Conservation (phyloP, 192 early-diverging fungal genomes). For the Allomyces arbusculus region DNA sequence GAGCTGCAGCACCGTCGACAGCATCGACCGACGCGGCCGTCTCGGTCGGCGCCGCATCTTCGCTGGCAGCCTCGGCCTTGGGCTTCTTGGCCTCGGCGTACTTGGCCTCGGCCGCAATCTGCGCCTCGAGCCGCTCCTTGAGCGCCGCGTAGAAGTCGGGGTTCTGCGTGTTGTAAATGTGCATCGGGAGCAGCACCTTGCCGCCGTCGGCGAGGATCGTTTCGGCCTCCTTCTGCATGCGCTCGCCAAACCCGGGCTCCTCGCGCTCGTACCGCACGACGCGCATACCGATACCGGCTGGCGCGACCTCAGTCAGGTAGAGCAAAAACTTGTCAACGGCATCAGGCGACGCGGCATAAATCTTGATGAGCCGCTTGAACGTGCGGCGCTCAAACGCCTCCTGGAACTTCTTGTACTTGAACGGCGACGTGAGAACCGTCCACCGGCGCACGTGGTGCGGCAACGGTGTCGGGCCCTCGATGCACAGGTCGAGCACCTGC, state of each 20-base stretch:
- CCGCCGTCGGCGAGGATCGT: too few relatives aligned
- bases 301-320: constrained; percentile 63
- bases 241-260: not conserved
- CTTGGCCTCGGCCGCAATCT: too few relatives aligned
- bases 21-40: too few relatives aligned
- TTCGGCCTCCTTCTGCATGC: not conserved
- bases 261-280: constrained; percentile 53
- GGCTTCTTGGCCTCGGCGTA: too few relatives aligned
- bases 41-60: too few relatives aligned
- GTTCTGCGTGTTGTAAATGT: too few relatives aligned
- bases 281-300: constrained; percentile 65
- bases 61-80: too few relatives aligned
- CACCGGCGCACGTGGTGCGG: constrained; percentile 54
- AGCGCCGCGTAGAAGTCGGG: too few relatives aligned
- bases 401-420: constrained; percentile 88
- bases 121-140: too few relatives aligned
- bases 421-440: constrained; percentile 80
- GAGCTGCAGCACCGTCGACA: too few relatives aligned
- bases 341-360: constrained; percentile 55
- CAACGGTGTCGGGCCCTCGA: constrained; percentile 43
- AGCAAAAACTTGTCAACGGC: constrained; percentile 52
- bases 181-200: too few relatives aligned
- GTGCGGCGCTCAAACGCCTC: constrained; percentile 91
- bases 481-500: constrained; percentile 45
- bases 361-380: constrained; percentile 56